Percentiles rank a stretch among this genome's conserved stretches.
phyloP scores from a whole-genome alignment of 306 rosid genomes.

The Rosa multiflora region DNA sequence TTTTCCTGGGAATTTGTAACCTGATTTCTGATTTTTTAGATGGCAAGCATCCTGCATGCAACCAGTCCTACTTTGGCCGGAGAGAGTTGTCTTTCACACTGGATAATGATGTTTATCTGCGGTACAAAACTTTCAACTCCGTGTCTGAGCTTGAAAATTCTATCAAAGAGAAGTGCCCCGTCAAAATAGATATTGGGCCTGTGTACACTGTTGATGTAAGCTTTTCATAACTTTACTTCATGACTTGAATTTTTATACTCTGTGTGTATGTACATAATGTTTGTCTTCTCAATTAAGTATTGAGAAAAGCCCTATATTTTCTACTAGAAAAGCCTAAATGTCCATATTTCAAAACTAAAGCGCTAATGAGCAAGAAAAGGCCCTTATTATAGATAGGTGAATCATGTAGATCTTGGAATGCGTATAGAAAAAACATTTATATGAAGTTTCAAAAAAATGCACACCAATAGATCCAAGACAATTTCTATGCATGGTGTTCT shows the following conservation, averaged over 20 bases:
- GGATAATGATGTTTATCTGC: slow-evolving; percentile 67
- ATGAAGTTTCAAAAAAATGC: background rate
- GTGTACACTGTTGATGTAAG: slow-evolving; percentile 86
- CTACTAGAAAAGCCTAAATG: no score
- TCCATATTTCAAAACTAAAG: no score
- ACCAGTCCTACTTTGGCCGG: slow-evolving; percentile 64
- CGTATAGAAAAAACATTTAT: background rate
- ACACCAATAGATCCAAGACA: background rate
- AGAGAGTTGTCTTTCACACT: slow-evolving; percentile 83
- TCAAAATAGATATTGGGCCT: slow-evolving; percentile 86
- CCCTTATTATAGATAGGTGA: no score
- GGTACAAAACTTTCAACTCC: slow-evolving; percentile 68
- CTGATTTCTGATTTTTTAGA: slow-evolving; percentile 43
- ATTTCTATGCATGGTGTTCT: background rate
- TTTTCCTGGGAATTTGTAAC: background rate
- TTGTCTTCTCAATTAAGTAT: background rate
- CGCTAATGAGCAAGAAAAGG: no score
- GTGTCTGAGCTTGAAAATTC: slow-evolving; percentile 64
- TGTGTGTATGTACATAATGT: background rate
- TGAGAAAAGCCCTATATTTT: background rate
- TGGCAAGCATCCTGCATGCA: slow-evolving; percentile 94
- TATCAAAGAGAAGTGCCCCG: slow-evolving; percentile 68
- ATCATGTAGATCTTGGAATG: background rate
- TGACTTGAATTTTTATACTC: background rate
- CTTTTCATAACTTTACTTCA: background rate